phyloP scores from a whole-genome alignment of 345 rosid genomes.

The Eucalyptus curtisii region DNA sequence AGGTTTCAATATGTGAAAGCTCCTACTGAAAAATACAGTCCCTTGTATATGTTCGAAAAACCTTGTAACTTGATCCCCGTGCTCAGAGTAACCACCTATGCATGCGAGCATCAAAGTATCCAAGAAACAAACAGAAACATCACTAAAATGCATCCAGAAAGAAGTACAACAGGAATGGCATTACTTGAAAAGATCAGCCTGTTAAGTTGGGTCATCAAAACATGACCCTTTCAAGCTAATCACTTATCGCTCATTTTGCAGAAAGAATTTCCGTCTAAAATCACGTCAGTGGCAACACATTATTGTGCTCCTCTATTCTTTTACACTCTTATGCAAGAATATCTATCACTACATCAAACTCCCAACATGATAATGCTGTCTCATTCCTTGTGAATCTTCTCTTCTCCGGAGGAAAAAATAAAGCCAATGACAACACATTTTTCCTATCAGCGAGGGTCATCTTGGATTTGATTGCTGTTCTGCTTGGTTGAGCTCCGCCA shows the following conservation, averaged over 20 bases:
- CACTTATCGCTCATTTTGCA: not conserved
- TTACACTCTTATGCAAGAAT: not conserved
- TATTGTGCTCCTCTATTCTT: not conserved
- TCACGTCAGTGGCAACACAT: not conserved
- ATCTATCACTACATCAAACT: not conserved
- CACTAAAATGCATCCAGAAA: not conserved
- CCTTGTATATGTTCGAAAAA: not conserved
- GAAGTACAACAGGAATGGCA: not conserved
- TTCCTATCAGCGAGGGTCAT: not conserved
- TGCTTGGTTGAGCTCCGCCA: conserved; percentile 2
- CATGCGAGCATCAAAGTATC: not conserved
- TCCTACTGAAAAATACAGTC: not conserved
- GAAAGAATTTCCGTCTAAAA: not conserved
- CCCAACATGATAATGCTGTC: not conserved
- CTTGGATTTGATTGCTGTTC: not conserved
- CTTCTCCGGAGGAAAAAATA: not conserved
- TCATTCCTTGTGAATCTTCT: not conserved
- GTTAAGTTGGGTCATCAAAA: not conserved
- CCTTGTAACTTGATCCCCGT: not conserved
- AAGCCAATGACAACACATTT: not conserved
- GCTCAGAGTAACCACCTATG: not conserved
- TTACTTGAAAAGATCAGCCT: not conserved
- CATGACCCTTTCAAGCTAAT: not conserved
- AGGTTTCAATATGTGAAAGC: not conserved
- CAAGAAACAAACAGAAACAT: not conserved